Evolutionary conservation across 495 filamentous ascomycete species (phyloP), one percentile per base, ranked within the genome.

Genomic region (Platismatia glauca): DNA sequence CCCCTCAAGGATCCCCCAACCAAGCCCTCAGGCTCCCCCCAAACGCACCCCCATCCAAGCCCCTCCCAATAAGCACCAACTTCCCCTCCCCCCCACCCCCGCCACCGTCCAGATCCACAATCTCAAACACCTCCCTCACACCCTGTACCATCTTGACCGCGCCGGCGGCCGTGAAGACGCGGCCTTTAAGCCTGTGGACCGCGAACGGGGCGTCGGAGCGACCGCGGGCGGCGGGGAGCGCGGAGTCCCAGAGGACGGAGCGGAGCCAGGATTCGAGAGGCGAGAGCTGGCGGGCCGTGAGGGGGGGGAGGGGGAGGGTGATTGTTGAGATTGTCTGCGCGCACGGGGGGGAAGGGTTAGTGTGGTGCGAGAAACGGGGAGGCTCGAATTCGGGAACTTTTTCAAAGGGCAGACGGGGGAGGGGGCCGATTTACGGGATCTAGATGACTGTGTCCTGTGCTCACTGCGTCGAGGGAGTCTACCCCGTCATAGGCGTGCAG

Each of bases 401-500:
- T n/a, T n/a, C n/a, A n/a, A n/a, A n/a, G 24, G 44, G 6, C 0
- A n/a, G 24, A 29, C 31, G 41, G 55, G 34, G 48, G 34, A 59
- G 18, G 9, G n/a, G 44, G 22, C 0, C 6, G 27, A n/a, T 13
- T 69, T 72, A 90, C 90, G 59, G 89, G 88, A 74, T 97, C 94
- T 38, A 97, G 79, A 73, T 90, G 86, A 69, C 87, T 88, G 69
- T 90, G 85, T 0, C 87, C 88, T 86, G 46, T 74, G 76, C 22
- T 80, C 73, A 60, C 84, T 81, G 66, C 34, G 15, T 90, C 84
- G 37, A 94, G 70, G 53, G 77, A 81, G 29, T 83, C 82, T 5
- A 95, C 83, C 64, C 86, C 78, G 67, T 97, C 90, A 70, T 97
- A 98, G 2, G 94, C 95, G 73, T 96, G 91, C 27, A 97, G 75